Percentiles rank a stretch among this genome's conserved stretches.
Evolutionary conservation across 192 early-diverging fungal species (phyloP).

Genomic region (Neocallimastix lanati): DNA sequence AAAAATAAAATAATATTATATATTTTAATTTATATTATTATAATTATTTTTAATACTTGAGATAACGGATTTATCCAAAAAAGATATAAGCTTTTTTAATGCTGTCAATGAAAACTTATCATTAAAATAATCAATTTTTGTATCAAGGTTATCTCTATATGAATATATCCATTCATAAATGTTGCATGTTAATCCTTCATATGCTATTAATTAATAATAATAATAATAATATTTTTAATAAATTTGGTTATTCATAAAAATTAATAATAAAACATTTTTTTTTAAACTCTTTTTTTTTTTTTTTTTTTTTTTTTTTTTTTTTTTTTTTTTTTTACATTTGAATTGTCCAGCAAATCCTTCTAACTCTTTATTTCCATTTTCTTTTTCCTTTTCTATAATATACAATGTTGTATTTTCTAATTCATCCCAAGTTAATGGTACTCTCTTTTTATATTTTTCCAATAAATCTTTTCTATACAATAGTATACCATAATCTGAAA

Average conservation of each 20-base stretch:
- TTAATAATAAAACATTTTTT: too few species aligned
- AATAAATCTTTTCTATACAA: background rate
- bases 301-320: too few species aligned
- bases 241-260: too few species aligned
- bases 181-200: background rate
- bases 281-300: too few species aligned
- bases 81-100: background rate
- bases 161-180: background rate
- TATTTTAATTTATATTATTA: too few species aligned
- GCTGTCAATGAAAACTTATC: background rate
- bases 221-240: background rate
- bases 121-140: background rate
- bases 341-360: background rate
- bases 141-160: background rate
- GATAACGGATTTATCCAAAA: background rate
- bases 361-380: background rate
- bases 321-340: background rate
- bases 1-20: too few species aligned
- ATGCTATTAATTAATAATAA: background rate
- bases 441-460: background rate
- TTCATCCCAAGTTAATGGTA: background rate
- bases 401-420: background rate
- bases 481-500: background rate
- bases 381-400: background rate
- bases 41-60: background rate